Conservation (phyloP, 495 filamentous ascomycete species). For the Tirmania nivea region DNA sequence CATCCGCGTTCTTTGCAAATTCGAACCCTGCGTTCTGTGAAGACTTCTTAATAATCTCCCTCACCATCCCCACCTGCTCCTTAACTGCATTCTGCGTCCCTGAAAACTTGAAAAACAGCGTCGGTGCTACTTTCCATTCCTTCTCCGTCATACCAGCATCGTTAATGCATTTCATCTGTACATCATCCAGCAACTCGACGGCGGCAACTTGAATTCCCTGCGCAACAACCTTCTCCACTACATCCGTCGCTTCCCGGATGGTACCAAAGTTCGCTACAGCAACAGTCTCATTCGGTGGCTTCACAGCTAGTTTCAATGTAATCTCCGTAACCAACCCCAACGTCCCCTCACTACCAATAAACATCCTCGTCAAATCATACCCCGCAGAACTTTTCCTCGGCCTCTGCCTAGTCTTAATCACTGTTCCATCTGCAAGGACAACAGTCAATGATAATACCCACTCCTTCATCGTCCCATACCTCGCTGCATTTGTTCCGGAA, state of each 20-base stretch:
- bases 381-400: conserved; percentile 62
- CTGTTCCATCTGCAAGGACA: conserved; percentile 53
- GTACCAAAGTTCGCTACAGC: conserved; percentile 56
- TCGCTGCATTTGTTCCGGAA: conserved; percentile 57
- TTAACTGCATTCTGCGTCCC: conserved; percentile 46
- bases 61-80: conserved; percentile 45
- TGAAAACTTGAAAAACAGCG: conserved; percentile 71
- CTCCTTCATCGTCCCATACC: conserved; percentile 72
- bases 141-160: conserved; percentile 42
- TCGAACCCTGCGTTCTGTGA: conserved; percentile 43
- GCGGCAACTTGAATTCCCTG: conserved; percentile 52
- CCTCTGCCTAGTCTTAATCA: conserved; percentile 53
- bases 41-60: conserved; percentile 35
- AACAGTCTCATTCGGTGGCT: conserved; percentile 50
- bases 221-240: conserved; percentile 47
- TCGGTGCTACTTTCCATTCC: conserved; percentile 54
- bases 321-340: conserved; percentile 55
- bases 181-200: conserved; percentile 69
- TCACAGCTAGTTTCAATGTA: conserved; percentile 51
- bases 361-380: conserved; percentile 56
- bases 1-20: conserved; percentile 44
- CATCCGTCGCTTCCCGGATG: conserved; percentile 48
- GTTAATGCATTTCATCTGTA: conserved; percentile 63
- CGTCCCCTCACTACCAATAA: conserved; percentile 61
- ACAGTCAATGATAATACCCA: conserved; percentile 69